Evolutionary conservation across 257 asterid species (phyloP), one percentile per base, ranked within the genome.

Genomic region (Rehmannia glutinosa): DNA sequence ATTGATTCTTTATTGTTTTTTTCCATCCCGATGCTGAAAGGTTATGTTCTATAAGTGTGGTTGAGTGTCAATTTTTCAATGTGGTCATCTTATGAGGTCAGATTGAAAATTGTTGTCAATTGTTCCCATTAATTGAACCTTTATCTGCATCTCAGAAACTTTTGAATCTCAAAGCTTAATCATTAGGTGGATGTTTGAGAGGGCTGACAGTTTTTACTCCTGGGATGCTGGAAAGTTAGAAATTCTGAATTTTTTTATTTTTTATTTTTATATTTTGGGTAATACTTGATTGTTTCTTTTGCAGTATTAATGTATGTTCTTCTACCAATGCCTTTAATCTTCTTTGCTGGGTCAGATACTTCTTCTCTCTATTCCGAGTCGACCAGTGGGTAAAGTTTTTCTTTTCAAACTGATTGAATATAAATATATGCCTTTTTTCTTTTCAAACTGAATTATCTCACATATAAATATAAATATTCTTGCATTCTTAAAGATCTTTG

Each of bases 271-370:
- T 2, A n/a, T 13, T 42, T 42, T 10, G 11, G 50, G 45, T 59
- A 6, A 52, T 52, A 11, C 77, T 66, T 64, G 27, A 10, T 41
- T 69, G 50, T 58, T 77, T 33, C 35, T 74, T 72, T 54, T 78
- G 86, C 90, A 92, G 98, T 86, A 30, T 58, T 87, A 62, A 87
- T 86, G 95, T 92, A 92, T 76, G 95, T 92, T 58, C 16, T 82
- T 66, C 84, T 92, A 68, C 97, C 98, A 4, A 92, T 92, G 97
- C 98, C 98, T 51, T 73, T 92, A 78, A 64, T 87, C 68, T 86
- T 92, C 86, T 90, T 90, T 73, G 90, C 90, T 41, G 97, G 97
- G 25, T 84, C 92, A 10, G 85, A 87, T 67, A 45, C 89, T 65
- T 75, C 94, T 33, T 74, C 87, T 38, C 84, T 86, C 64, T 86